These are phyloP conservation scores for Trametes meyenii DNA, from an alignment of 768 basidiomycete genomes.

Conservation along the genomic window DNA sequence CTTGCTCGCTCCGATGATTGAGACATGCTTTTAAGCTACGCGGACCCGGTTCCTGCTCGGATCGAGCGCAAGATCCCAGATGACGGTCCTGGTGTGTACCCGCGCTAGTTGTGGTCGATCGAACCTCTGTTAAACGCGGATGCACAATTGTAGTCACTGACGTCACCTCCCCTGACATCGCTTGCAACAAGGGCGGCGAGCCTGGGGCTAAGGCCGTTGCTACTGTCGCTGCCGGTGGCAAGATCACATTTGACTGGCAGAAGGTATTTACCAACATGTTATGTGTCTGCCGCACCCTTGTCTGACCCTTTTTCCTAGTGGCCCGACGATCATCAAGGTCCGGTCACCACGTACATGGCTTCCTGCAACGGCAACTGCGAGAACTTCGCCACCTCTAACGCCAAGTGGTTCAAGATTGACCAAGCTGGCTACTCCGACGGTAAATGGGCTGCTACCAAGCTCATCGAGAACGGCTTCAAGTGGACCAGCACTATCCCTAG, in stretches of 20 bases:
- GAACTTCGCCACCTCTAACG: conserved; percentile 37
- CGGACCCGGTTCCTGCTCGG: conserved; percentile 27
- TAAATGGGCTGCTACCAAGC: conserved; percentile 47
- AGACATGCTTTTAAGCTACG: conserved; percentile 24
- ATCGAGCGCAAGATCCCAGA: conserved; percentile 36
- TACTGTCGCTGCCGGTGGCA: conserved; percentile 43
- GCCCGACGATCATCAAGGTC: conserved; percentile 48
- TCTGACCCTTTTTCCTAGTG: conserved; percentile 27
- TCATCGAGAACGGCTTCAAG: conserved; percentile 43
- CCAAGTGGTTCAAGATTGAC: conserved; percentile 54
- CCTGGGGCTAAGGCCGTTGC: conserved; percentile 38
- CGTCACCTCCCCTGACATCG: conserved; percentile 40
- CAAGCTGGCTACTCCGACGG: conserved; percentile 45
- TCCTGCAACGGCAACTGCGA: conserved; percentile 49
- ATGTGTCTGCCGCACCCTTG: not conserved
- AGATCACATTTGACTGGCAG: conserved; percentile 47
- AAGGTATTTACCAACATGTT: conserved; percentile 37
- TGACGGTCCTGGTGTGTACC: conserved; percentile 33
- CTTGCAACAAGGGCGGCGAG: conserved; percentile 47
- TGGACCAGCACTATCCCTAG: conserved; percentile 50
- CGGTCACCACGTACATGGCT: conserved; percentile 55
- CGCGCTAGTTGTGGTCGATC: not conserved
- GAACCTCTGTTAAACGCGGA: not conserved
- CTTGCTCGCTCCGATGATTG: not conserved
- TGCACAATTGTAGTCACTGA: conserved; percentile 22